Conservation (phyloP, 345 rosid genomes). For the Capsella bursapastoris region DNA sequence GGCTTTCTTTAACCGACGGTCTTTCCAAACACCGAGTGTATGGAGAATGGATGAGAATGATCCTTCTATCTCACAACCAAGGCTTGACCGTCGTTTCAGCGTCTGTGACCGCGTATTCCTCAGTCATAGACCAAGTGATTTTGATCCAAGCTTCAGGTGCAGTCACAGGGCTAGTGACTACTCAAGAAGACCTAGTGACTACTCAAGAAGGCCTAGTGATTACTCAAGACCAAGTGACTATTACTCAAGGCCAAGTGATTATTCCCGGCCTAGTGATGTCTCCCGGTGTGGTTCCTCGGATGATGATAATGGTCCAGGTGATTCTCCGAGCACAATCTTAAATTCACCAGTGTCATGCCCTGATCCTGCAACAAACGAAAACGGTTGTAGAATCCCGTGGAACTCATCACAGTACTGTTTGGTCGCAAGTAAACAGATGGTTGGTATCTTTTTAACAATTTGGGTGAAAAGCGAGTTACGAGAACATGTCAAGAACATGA, state of each 20-base stretch:
- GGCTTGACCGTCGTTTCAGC: conserved; percentile 81
- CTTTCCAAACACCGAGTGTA: conserved; percentile 86
- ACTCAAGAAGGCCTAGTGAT: conserved; percentile 51
- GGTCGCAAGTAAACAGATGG: conserved; percentile 97
- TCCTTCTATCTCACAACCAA: conserved; percentile 65
- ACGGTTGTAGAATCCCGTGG: conserved; percentile 67
- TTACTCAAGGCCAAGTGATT: conserved; percentile 80
- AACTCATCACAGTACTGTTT: conserved; percentile 84
- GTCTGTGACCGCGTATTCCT: conserved; percentile 92
- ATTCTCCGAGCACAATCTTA: conserved; percentile 84
- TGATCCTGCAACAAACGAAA: conserved; percentile 64
- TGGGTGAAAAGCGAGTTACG: conserved; percentile 93
- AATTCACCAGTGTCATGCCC: conserved; percentile 64
- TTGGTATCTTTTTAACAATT: conserved; percentile 88
- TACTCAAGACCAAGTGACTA: conserved; percentile 48
- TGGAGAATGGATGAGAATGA: conserved; percentile 90
- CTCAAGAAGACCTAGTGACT: conserved; percentile 51
- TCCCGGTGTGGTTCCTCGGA: conserved; percentile 95
- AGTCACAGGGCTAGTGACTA: conserved; percentile 67
- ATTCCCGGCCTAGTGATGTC: conserved; percentile 85
- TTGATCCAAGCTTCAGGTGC: conserved; percentile 60
- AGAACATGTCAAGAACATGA: conserved; percentile 89
- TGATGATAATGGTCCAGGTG: conserved; percentile 90
- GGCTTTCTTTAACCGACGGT: conserved; percentile 81
- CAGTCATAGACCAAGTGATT: conserved; percentile 82